Conservation (phyloP, 495 filamentous ascomycete species). For the Xylaria nigripes region DNA sequence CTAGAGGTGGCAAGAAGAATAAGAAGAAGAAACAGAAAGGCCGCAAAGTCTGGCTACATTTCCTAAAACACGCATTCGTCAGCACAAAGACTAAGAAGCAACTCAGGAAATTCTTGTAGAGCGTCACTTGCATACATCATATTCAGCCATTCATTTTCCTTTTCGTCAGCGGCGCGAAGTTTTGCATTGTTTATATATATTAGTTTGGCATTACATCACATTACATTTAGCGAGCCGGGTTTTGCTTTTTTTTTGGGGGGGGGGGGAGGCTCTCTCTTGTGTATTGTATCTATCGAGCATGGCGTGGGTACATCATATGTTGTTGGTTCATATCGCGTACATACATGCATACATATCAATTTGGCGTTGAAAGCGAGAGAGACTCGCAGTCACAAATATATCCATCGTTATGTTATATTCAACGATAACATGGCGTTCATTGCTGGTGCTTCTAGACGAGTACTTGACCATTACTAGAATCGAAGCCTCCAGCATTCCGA, state of each 20-base stretch:
- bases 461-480: not conserved
- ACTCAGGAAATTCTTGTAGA: slow-evolving; percentile 31
- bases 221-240: slow-evolving; percentile 12
- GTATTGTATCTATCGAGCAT: not conserved
- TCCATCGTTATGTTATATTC: no score
- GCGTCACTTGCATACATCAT: no score
- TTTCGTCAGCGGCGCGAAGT: no score
- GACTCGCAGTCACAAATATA: no score
- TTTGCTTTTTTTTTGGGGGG: no score
- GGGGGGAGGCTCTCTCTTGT: no score
- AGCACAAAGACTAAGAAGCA: slow-evolving; percentile 57
- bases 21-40: slow-evolving; percentile 41
- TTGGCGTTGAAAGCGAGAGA: no score
- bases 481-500: not conserved
- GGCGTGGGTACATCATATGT: not conserved
- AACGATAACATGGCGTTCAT: no score
- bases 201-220: not conserved
- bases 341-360: no score
- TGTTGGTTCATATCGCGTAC: no score
- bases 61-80: slow-evolving; percentile 73
- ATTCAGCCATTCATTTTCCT: not conserved
- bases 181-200: not conserved
- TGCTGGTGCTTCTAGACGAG: no score
- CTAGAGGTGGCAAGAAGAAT: slow-evolving; percentile 26
- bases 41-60: slow-evolving; percentile 63